Evolutionary conservation across 805 yeast genomes (phyloP), one percentile per base, ranked within the genome.

Genomic region (Zygotorulaspora sp.): DNA sequence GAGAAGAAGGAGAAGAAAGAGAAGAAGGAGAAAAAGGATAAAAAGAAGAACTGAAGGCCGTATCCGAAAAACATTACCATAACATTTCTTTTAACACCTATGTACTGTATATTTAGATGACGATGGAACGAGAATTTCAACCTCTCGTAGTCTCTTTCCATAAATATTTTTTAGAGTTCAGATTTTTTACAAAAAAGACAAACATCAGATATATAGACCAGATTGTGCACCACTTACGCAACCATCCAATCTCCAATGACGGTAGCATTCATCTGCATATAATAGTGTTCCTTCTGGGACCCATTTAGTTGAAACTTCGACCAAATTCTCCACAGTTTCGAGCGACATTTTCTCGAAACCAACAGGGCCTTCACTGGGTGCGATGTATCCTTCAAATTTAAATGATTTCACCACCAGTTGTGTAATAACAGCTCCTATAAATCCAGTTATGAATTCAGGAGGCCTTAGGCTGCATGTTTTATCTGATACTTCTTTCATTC

Each of bases 381-480:
- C 43, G 36, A 57, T 24, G 40, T 46, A 6, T 22, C 55, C 43
- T 27, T 38, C 21, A 44, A 49, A 40, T 15, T 41, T 24, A n/a
- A 45, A 7, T 21, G 39, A 31, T 16, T 36, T 47, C 50, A 3
- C 11, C 21, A 46, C 15, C 21, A 55, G 13, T 43, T 54, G 40
- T 68, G 66, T 13, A 57, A 52, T 4, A 66, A 43, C 1, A 74
- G 64, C n/a, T 2, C 77, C 84, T 6, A 71, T 48, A 16, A 75
- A 68, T 0, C 83, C 84, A 1, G 83, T 74, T 18, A 80, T 58
- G 36, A 73, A 72, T 54, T 75, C 81, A 0, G 86, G 87, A 1
- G 86, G 84, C 14, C 54, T 61, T 37, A 80, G 57, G 7, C 48
- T 21, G 1, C 52, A 41, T 1, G 45, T 16, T 57, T 68, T 36